Base-by-base conservation (phyloP, 1,284 basidiomycete genomes). In the Chalciporus sp. region DNA sequence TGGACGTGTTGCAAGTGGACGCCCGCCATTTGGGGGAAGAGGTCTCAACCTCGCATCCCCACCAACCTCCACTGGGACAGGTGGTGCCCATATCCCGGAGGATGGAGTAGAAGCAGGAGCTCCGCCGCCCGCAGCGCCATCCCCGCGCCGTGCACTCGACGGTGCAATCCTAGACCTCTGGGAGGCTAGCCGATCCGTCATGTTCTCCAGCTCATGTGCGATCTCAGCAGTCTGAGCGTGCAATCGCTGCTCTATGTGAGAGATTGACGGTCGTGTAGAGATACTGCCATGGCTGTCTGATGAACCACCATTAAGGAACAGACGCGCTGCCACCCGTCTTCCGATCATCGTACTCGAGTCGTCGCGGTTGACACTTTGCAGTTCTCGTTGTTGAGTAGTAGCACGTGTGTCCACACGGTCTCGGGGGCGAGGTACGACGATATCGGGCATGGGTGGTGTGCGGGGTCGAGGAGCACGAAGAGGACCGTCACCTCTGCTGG, bases 241-340 rank as follows among this genome's bases (percentile, higher is more conserved):
- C 42, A 66, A 35, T 47, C 53, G 61, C 40, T 69, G 69, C 27
- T 72, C 71, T 0, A 72, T 50, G 39, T 57, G 64, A 28, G 64
- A 56, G 42, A 61, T 40, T 53, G 67, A 52, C 28, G 57, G 52
- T 37, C 57, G 63, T 28, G 58, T 51, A 14, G 53, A 62, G 46
- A 63, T 60, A 17, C 56, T 55, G 27, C 44, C 50, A 2, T 59
- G 62, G 23, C 55, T 41, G 10, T 61, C 51, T n/a, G 67, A 57
- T 23, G 65, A 44, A 33, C 23, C 19, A 8, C 61, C 63, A 26
- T 68, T 71, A 29, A 76, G 71, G 29, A 20, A 20, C 56, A 76
- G 70, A 52, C 81, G 74, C 17, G 79, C 77, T 19, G 78, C 78
- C 39, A 83, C 80, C 40, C 76, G 77, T 49, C 81, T 71, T 20